These are phyloP conservation scores for Vigna reflexopilosa DNA, from an alignment of 306 rosid genomes.

Conservation along the genomic window DNA sequence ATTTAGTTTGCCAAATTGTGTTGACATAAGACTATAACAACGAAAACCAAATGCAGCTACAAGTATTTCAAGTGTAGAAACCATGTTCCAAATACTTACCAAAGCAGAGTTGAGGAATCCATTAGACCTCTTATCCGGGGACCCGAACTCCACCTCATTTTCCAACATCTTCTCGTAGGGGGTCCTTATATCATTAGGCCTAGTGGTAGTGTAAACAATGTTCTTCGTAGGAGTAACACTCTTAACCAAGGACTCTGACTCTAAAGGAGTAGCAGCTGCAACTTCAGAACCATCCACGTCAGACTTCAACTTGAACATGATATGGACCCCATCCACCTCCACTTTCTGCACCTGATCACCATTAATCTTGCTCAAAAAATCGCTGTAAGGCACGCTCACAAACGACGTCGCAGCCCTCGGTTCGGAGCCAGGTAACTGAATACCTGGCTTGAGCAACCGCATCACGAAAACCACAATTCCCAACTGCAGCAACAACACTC, in stretches of 20 bases:
- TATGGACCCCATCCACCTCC: conserved; percentile 94
- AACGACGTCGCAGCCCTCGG: conserved; percentile 55
- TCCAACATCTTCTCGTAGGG: conserved; percentile 97
- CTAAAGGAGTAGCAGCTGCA: conserved; percentile 54
- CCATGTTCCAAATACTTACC: conserved; percentile 56
- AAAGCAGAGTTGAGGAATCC: conserved; percentile 87
- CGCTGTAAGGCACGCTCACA: conserved; percentile 88
- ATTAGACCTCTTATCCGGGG: conserved; percentile 89
- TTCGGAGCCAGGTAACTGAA: conserved; percentile 88
- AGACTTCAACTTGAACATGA: conserved; percentile 87
- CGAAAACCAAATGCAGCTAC: not conserved
- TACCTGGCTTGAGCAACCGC: conserved; percentile 85
- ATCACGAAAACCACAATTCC: conserved; percentile 82
- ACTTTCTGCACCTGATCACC: conserved; percentile 87
- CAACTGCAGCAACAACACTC: conserved; percentile 75
- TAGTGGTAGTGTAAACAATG: conserved; percentile 84
- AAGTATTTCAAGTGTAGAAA: not conserved
- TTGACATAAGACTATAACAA: not conserved
- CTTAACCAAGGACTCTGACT: conserved; percentile 68
- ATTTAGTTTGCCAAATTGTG: not conserved
- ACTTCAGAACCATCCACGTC: conserved; percentile 64
- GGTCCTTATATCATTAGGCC: conserved; percentile 91
- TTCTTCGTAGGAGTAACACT: conserved; percentile 81
- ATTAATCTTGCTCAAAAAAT: conserved; percentile 82
- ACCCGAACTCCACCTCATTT: conserved; percentile 93